Conservation (phyloP, 352 stramenopile genomes). For the Pythium phragmitis region DNA sequence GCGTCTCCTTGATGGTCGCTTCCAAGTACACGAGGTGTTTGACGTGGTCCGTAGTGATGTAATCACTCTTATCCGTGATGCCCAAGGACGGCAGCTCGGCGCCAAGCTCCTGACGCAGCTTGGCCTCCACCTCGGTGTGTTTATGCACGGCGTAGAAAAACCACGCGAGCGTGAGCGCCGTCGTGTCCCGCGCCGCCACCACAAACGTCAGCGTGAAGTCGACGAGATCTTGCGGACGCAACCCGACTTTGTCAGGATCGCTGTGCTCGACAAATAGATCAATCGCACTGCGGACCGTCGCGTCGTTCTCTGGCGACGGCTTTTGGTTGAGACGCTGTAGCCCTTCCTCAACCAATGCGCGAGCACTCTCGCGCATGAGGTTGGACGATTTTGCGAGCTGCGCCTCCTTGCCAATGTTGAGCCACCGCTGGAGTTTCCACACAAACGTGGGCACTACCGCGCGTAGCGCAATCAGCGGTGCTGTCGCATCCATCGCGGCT, state of each 20-base stretch:
- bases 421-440: slow-evolving; percentile 56
- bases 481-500: slow-evolving; percentile 35
- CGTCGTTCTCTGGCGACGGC: not conserved
- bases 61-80: not conserved
- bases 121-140: slow-evolving; percentile 51
- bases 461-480: slow-evolving; percentile 35
- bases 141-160: slow-evolving; percentile 64
- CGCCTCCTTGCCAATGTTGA: slow-evolving; percentile 46
- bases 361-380: slow-evolving; percentile 33
- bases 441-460: slow-evolving; percentile 44
- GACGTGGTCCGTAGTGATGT: slow-evolving; percentile 12
- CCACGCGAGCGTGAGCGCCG: slow-evolving; percentile 65
- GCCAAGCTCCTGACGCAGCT: slow-evolving; percentile 51
- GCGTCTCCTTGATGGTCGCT: slow-evolving; percentile 24
- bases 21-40: slow-evolving; percentile 5
- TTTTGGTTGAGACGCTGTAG: not conserved
- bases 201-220: slow-evolving; percentile 65
- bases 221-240: slow-evolving; percentile 44
- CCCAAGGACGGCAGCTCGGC: slow-evolving; percentile 15
- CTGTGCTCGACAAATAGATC: slow-evolving; percentile 23
- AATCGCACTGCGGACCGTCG: slow-evolving; percentile 8
- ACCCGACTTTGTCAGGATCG: slow-evolving; percentile 5
- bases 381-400: slow-evolving; percentile 22
- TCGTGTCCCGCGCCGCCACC: slow-evolving; percentile 74
- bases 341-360: slow-evolving; percentile 31